Evolutionary conservation across 1,284 basidiomycete species (phyloP).

Genomic region (Anthracocystis panici-leucophaei): DNA sequence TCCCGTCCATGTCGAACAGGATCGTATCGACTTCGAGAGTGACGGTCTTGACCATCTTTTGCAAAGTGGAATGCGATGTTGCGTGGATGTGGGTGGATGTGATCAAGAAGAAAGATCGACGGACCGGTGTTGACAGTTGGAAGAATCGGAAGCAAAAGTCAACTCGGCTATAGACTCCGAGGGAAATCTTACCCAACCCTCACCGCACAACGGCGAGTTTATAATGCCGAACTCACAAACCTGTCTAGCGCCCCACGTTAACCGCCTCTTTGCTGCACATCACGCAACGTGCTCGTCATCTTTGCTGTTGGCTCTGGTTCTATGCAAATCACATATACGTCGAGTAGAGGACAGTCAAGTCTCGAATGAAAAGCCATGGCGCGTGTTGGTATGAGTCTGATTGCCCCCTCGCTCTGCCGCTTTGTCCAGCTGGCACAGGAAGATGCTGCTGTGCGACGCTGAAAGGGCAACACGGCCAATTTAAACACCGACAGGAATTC

Average conservation of each 20-base stretch:
- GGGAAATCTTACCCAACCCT: background rate
- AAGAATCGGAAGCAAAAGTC: background rate
- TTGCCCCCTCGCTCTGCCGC: background rate
- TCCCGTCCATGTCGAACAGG: constrained; percentile 70
- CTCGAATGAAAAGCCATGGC: too few relatives aligned
- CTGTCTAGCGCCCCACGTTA: constrained; percentile 6
- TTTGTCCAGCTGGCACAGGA: background rate
- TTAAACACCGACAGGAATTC: constrained; percentile 19
- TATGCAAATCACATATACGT: background rate
- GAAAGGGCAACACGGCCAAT: constrained; percentile 9
- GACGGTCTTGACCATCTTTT: constrained; percentile 45
- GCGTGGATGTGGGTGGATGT: background rate
- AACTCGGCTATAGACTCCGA: constrained; percentile 3
- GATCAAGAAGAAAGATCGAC: background rate
- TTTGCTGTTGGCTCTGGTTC: background rate
- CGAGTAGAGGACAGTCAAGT: background rate
- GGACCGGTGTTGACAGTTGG: background rate
- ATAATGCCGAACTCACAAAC: background rate
- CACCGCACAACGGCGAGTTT: background rate
- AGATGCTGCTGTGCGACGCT: background rate
- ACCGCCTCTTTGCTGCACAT: background rate
- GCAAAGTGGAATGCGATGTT: background rate
- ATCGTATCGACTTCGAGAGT: constrained; percentile 56
- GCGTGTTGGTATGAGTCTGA: background rate
- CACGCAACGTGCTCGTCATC: constrained; percentile 8